Percentiles rank a stretch among this genome's conserved stretches.
Conservation (phyloP, 139 green algal species). For the Picochlorum sp. region DNA sequence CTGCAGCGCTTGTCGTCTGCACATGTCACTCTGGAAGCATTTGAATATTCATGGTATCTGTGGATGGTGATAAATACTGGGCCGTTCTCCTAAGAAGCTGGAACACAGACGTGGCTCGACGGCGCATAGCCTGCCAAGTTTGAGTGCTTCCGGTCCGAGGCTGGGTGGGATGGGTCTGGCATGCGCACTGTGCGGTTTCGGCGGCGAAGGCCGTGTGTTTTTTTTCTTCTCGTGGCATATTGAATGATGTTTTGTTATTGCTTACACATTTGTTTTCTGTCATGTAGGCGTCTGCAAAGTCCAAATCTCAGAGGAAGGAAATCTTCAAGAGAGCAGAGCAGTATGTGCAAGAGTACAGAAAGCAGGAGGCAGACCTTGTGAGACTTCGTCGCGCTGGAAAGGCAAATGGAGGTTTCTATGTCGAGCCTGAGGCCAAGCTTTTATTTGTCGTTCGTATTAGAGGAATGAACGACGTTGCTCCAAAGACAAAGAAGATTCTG, state of each 20-base stretch:
- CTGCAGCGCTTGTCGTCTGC: neutral
- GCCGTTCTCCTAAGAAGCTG: neutral
- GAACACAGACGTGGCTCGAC: neutral
- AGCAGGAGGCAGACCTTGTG: conserved; percentile 87
- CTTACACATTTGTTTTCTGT: neutral
- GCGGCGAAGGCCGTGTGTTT: too few species aligned
- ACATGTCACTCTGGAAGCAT: too few species aligned
- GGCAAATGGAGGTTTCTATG: conserved; percentile 85
- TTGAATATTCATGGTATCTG: too few species aligned
- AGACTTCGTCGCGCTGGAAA: conserved; percentile 86
- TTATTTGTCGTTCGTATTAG: conserved; percentile 95
- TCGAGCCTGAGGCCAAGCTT: conserved; percentile 89
- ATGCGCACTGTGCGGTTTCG: too few species aligned
- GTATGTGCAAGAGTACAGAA: conserved; percentile 97
- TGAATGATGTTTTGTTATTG: neutral
- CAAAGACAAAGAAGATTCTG: conserved; percentile 95
- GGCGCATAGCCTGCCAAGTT: neutral
- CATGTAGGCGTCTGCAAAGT: conserved; percentile 46
- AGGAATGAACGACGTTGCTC: conserved; percentile 93
- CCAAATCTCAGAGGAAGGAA: conserved; percentile 49
- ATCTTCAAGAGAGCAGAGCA: conserved; percentile 96
- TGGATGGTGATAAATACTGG: neutral
- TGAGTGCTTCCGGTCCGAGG: neutral
- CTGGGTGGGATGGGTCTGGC: too few species aligned
- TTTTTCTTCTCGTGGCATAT: too few species aligned